Percentiles rank a stretch among this genome's conserved stretches.
These are phyloP conservation scores for Candida albicans DNA, from an alignment of 1,139 yeast genomes.

Conservation along the genomic window DNA sequence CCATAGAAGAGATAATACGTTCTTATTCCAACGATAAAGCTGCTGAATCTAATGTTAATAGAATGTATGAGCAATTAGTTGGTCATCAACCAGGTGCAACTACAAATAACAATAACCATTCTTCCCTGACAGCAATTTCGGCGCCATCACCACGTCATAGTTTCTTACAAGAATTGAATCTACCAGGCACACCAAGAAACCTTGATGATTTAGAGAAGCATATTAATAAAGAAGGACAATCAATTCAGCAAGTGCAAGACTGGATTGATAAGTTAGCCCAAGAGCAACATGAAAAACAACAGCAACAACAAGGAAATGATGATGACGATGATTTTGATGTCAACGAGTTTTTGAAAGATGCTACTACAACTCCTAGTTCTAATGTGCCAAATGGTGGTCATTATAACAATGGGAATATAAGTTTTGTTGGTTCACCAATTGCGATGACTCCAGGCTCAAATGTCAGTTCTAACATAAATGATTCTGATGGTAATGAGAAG, in stretches of 20 bases:
- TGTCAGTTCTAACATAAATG: neutral
- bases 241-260: conserved; percentile 59
- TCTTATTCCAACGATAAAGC: conserved; percentile 20
- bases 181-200: conserved; percentile 14
- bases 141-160: conserved; percentile 29
- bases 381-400: neutral
- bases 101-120: neutral
- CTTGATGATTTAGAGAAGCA: conserved; percentile 36
- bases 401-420: conserved; percentile 5
- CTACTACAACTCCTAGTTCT: conserved; percentile 14
- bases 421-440: conserved; percentile 12
- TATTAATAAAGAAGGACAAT: conserved; percentile 51
- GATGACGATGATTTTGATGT: conserved; percentile 40
- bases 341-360: conserved; percentile 33
- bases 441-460: conserved; percentile 13
- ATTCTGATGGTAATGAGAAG: conserved; percentile 1
- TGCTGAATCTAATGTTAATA: conserved; percentile 22
- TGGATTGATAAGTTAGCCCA: conserved; percentile 51
- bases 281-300: conserved; percentile 38
- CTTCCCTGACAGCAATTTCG: no score
- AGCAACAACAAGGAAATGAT: conserved; percentile 22
- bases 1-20: conserved; percentile 40
- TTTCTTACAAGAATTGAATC: conserved; percentile 31
- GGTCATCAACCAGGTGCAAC: conserved; percentile 27
- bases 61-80: conserved; percentile 33